Evolutionary conservation across 768 basidiomycete species (phyloP), one percentile per base, ranked within the genome.

Genomic region (Leccinum aurantiacum): DNA sequence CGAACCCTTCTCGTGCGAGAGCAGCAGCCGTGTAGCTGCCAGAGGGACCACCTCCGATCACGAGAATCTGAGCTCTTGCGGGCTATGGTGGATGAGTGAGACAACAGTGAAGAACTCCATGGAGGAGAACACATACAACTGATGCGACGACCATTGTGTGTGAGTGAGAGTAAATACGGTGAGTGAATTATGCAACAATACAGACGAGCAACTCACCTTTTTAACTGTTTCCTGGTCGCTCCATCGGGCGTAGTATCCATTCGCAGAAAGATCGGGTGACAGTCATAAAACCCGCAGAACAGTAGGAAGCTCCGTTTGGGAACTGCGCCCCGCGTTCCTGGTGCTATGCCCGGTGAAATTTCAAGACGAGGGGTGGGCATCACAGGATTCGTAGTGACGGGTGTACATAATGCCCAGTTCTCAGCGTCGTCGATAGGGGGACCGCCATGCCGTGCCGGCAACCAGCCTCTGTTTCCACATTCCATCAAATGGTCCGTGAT

Each of bases 11-110:
- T 11, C 63, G 35, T 10, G 60, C 60, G 13, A 65, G 60, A 2
- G 58, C 57, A 3, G 59, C 29, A 2, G 60, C 60, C 1, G 60
- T 44, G 38, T 65, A 57, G 31, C 64, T 65, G 3, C 64, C 60
- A 1, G 63, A 55, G 2, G 63, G 60, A 9, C 64, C 64, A 7
- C 64, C 58, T 17, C 64, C 65, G 1, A 65, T 53, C 1, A 65
- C 55, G 4, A 65, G 63, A 4, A 65, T 56, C 17, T 61, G 59
- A 14, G 52, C 31, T 53, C 33, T 53, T 35, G 19, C 8, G 33
- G 52, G 52, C 52, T 53, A 35, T 3, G 11, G 27, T 35, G 22
- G 33, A 53, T 24, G 29, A 37, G 22, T 35, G 52, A 53, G 33
- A 35, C 13, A 19, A 33, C 15, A 24, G 13, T 37, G 13, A 6